Evolutionary conservation across 768 basidiomycete genomes (phyloP).

Genomic region (Pleurotus salmoneostramineus): DNA sequence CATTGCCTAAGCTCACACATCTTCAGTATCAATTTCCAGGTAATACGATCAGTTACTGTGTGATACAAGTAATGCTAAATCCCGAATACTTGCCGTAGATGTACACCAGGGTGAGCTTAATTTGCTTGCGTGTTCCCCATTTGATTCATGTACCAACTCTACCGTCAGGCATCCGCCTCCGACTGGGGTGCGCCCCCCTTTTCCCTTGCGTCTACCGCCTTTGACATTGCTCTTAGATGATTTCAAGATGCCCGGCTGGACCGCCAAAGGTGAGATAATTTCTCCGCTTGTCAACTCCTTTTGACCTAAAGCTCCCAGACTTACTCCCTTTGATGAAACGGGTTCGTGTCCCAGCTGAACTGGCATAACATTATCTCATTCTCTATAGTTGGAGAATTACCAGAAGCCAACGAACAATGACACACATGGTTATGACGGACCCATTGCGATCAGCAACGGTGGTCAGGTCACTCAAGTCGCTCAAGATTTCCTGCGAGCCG

Average conservation of each 20-base stretch:
- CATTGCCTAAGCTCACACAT: not conserved
- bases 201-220: not conserved
- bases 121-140: not conserved
- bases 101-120: slow-evolving; percentile 54
- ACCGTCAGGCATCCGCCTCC: slow-evolving; percentile 56
- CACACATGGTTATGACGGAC: slow-evolving; percentile 67
- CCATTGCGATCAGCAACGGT: slow-evolving; percentile 72
- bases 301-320: slow-evolving; percentile 29
- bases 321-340: slow-evolving; percentile 71
- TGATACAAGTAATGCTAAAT: not conserved
- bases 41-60: slow-evolving; percentile 12
- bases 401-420: slow-evolving; percentile 69
- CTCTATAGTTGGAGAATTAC: slow-evolving; percentile 64
- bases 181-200: slow-evolving; percentile 51
- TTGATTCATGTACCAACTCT: too few relatives aligned
- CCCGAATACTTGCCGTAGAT: slow-evolving; percentile 31
- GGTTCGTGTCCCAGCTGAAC: slow-evolving; percentile 22
- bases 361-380: not conserved
- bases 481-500: slow-evolving; percentile 65
- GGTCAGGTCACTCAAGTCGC: slow-evolving; percentile 60
- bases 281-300: not conserved
- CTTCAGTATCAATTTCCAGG: slow-evolving; percentile 69
- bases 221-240: slow-evolving; percentile 39
- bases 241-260: slow-evolving; percentile 71
- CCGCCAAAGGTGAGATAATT: slow-evolving; percentile 43